Conservation (phyloP, 1,139 yeast species). For the Candida freyschussii region DNA sequence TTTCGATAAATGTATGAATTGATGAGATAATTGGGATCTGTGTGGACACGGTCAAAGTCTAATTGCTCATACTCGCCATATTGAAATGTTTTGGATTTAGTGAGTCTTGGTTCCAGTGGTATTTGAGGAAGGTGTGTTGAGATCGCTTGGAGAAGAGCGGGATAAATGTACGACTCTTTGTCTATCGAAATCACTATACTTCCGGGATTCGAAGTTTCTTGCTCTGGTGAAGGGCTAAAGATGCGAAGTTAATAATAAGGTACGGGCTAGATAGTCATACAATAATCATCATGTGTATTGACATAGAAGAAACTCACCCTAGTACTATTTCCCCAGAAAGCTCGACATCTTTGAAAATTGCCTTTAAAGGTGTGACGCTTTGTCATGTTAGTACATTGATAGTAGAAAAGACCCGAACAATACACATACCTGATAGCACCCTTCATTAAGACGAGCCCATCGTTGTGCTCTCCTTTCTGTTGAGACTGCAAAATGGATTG, state of each 20-base stretch:
- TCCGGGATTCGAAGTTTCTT: slow-evolving; percentile 8
- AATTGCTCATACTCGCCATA: slow-evolving; percentile 89
- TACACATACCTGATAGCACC: slow-evolving; percentile 50
- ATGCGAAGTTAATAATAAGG: background rate
- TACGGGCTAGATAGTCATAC: too few species aligned
- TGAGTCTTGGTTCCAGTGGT: slow-evolving; percentile 3
- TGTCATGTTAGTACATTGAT: slow-evolving; percentile 9
- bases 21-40: slow-evolving; percentile 47
- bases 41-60: slow-evolving; percentile 53
- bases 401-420: slow-evolving; percentile 10
- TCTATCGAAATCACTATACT: slow-evolving; percentile 32
- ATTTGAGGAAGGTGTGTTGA: slow-evolving; percentile 27
- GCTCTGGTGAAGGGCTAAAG: background rate
- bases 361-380: slow-evolving; percentile 81
- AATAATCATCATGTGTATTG: too few species aligned
- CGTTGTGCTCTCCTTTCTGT: slow-evolving; percentile 38
- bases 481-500: slow-evolving; percentile 49
- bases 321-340: slow-evolving; percentile 52
- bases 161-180: slow-evolving; percentile 48
- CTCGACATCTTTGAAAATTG: slow-evolving; percentile 60
- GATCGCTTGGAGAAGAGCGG: slow-evolving; percentile 47
- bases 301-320: slow-evolving; percentile 25
- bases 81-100: slow-evolving; percentile 47
- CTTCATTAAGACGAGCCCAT: slow-evolving; percentile 41
- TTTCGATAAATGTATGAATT: slow-evolving; percentile 85